Evolutionary conservation across 148 eudicot species (phyloP), one percentile per base, ranked within the genome.

Genomic region (Silene uniflora): DNA sequence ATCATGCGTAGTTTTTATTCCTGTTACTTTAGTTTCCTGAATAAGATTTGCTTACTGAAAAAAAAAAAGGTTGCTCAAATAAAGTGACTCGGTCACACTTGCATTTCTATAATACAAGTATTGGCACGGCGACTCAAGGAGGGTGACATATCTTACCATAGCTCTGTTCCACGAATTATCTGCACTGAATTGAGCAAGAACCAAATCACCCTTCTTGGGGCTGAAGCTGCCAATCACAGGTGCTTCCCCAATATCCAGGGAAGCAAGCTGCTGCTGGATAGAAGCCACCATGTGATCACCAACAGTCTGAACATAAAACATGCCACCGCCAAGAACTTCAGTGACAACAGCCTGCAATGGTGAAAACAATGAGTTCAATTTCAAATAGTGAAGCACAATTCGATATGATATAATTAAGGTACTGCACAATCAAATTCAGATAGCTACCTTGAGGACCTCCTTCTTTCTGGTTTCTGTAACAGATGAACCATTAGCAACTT

Each of bases 131-230:
- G n/a, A n/a, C n/a, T n/a, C n/a, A 63, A 1, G 44, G 44, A 58
- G 44, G 56, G 44, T 16, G 22, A 65, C 22, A 67, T 70, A 22
- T 52, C 86, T 82, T 83, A 92, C 97, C 97, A 90, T 85, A 68
- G 97, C 98, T 67, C 98, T 87, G 75, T 94, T 91, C 98, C 98
- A 94, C 24, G 95, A 88, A 67, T 91, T 87, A 79, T 94, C 98
- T 2, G 84, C 90, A 81, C 85, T 90, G 73, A 88, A 94, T 82
- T 89, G 93, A 68, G 97, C 95, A 79, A 91, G 93, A 77, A 94
- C 89, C 22, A 89, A 55, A 52, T 94, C 98, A 25, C 96, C 97
- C 88, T 87, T 91, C 80, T 88, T 89, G 60, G 97, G 98, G 80
- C 81, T 87, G 75, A 94, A 94, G 68, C 88, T 77, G 46, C 97